A percentile compares a stretch with the other conserved stretches of the same genome.
Conservation (phyloP, 371 early-diverging fungal species). For the Synchytrium microbalum region DNA sequence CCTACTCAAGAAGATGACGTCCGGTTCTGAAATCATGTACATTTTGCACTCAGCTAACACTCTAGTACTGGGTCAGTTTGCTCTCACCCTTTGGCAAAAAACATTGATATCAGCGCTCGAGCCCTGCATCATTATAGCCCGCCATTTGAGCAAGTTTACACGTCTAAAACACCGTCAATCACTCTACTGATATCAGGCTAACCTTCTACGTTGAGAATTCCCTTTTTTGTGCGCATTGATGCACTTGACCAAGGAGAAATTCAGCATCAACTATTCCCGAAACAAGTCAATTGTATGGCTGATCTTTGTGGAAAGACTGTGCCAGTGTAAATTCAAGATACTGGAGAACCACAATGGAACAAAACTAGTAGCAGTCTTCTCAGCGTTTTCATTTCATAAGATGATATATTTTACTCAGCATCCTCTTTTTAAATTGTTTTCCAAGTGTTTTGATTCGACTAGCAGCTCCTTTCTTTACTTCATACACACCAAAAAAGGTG, state of each 20-base stretch:
- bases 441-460: no score
- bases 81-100: no score
- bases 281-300: slow-evolving; percentile 27
- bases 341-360: background rate
- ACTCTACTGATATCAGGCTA: slow-evolving; percentile 13
- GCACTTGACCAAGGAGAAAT: slow-evolving; percentile 27
- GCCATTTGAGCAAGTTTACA: background rate
- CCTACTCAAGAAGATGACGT: slow-evolving; percentile 22
- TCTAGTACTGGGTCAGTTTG: slow-evolving; percentile 14
- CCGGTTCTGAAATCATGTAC: slow-evolving; percentile 30
- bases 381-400: background rate
- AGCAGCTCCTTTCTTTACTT: no score
- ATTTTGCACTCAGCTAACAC: no score
- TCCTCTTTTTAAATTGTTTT: no score
- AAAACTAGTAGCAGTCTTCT: background rate
- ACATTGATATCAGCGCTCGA: no score
- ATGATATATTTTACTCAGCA: no score
- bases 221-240: slow-evolving; percentile 43
- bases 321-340: background rate
- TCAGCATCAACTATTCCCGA: slow-evolving; percentile 29
- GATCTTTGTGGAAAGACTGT: slow-evolving; percentile 21
- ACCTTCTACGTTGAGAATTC: slow-evolving; percentile 35
- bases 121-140: background rate
- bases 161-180: background rate
- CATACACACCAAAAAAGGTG: no score